phyloP scores from a whole-genome alignment of 768 basidiomycete species.

The Boletus vermiculosoides region DNA sequence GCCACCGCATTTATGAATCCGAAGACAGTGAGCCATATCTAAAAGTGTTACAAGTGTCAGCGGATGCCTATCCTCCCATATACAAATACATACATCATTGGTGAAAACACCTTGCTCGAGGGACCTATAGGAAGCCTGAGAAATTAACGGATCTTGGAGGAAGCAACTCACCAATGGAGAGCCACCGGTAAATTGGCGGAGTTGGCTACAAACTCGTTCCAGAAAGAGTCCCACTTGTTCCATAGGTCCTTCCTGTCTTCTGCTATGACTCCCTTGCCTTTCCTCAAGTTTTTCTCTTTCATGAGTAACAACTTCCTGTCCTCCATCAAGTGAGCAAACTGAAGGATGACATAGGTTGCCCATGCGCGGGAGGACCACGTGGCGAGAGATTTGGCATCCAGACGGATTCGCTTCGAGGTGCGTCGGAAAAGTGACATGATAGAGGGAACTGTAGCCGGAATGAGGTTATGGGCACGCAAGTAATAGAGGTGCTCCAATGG shows the following conservation, averaged over 20 bases:
- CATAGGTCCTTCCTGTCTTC: constrained; percentile 55
- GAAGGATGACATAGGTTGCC: constrained; percentile 75
- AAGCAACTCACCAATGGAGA: constrained; percentile 67
- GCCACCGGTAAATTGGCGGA: constrained; percentile 78
- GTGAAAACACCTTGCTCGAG: constrained; percentile 62
- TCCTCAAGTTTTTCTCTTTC: constrained; percentile 55
- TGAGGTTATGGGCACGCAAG: constrained; percentile 56
- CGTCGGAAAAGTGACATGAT: constrained; percentile 43
- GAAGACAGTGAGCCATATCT: constrained; percentile 43
- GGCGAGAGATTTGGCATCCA: constrained; percentile 50
- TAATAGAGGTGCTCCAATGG: constrained; percentile 78
- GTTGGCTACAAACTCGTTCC: constrained; percentile 72
- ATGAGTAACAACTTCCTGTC: constrained; percentile 59
- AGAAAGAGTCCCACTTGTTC: constrained; percentile 63
- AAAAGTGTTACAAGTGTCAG: constrained; percentile 7
- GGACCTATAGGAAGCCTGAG: constrained; percentile 48
- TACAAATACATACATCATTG: constrained; percentile 50
- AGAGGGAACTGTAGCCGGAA: constrained; percentile 54
- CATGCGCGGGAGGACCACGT: constrained; percentile 81
- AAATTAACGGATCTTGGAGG: not conserved
- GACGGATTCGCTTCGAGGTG: constrained; percentile 39
- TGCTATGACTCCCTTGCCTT: constrained; percentile 52
- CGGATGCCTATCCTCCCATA: not conserved
- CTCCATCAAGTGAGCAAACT: constrained; percentile 69
- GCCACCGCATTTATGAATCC: constrained; percentile 52